A percentile compares a stretch with the other conserved stretches of the same genome.
Evolutionary conservation across 73 alveolate species (phyloP).

Genomic region (Paramecium tetraurelia): DNA sequence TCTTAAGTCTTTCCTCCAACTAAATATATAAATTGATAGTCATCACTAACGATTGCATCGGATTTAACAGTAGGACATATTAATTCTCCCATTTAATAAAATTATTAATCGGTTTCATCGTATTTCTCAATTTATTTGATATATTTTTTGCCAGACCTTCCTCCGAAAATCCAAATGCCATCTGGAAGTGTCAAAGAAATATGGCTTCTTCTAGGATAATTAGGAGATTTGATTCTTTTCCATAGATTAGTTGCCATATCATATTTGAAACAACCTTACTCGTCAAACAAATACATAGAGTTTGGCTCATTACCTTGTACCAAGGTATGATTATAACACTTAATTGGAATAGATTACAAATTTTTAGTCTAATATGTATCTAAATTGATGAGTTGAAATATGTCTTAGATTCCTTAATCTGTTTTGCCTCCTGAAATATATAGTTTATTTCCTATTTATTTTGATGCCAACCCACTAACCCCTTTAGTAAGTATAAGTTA

Average conservation of each 20-base stretch:
- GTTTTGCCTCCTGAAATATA: conserved; percentile 50
- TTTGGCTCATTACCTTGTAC: background rate
- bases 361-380: background rate
- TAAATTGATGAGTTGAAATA: background rate
- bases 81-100: conserved; percentile 11
- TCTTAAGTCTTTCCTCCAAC: conserved; percentile 45
- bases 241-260: background rate
- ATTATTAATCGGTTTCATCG: conserved; percentile 32
- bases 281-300: background rate
- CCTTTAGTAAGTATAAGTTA: conserved; percentile 37
- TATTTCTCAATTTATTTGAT: conserved; percentile 26
- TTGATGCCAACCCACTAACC: background rate
- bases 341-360: background rate
- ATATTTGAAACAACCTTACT: conserved; percentile 17
- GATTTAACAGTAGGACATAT: background rate
- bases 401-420: background rate
- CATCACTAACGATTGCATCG: conserved; percentile 40
- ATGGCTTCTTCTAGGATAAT: background rate
- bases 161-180: conserved; percentile 49
- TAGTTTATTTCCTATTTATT: background rate
- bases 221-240: background rate
- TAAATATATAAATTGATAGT: conserved; percentile 5
- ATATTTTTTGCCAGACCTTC: background rate
- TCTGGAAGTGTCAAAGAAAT: conserved; percentile 2
- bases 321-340: background rate